Base-by-base conservation (phyloP, 352 stramenopile genomes). In the Pythium utonaiense region DNA sequence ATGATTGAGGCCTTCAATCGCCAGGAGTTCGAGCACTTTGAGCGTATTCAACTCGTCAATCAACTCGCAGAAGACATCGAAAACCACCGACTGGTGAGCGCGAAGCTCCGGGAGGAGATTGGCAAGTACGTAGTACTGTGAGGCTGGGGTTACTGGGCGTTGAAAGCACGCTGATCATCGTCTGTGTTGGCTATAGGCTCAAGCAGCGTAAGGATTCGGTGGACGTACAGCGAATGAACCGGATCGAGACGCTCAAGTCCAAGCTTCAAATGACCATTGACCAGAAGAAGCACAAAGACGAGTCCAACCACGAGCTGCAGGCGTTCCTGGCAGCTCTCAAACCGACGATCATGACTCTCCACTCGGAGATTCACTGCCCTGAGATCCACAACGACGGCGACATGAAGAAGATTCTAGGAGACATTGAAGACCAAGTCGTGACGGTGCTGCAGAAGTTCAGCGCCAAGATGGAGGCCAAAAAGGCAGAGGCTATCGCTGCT, bases 1-100 rank as follows among this genome's bases (percentile, higher is more conserved):
- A 83, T 93, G 73, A 93, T 93, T 62, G 80, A 93, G 13, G 80
- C 78, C 1, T 93, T 93, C 66, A 91, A 92, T 67, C 86, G 81
- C 38, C 82, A 94, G 57, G 82, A 92, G 53, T 69, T 83, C 30
- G 82, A 90, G 40, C 82, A 92, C 41, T 92, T 94, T 63, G 84
- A 90, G 51, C 73, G 80, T 17, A 90, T 94, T 40, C 84, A 94
- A 57, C 72, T 88, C 19, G 82, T 92, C 12, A 94, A 94, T 42
- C 78, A 88, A 63, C 61, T 94, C 2, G 82, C 80, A 3, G 79
- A 94, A 57, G 84, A 94, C 45, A 91, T 94, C 22, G 84, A 94
- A 52, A 80, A 79, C 27, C 79, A 90, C 59, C 75, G 84, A 6
- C 64, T 80, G 52, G 71, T 88, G 22, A 90, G 80, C 54, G 74